Base-by-base conservation (phyloP, 768 basidiomycete species). In the Fistulinella prunicolor region DNA sequence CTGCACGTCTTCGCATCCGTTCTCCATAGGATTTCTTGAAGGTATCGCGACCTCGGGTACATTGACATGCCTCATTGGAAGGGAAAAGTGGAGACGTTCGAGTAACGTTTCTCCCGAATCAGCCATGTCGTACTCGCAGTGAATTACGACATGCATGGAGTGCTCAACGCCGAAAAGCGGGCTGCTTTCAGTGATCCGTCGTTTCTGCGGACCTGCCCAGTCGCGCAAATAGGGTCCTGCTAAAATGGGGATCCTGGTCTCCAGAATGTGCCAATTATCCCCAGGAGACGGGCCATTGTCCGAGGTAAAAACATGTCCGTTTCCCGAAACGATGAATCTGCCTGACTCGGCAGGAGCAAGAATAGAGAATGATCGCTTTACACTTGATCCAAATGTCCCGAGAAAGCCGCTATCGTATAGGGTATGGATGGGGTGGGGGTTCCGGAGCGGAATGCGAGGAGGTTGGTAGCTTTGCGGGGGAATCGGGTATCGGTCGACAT, bases 111-210 rank as follows among this genome's bases (percentile, higher is more conserved):
- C 55, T 6, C 54, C 62, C 12, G 69, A 68, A 22, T 69, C 72
- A 6, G 72, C 69, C 38, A 74, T 29, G 43, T 76, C 74, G 59
- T 86, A 89, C 17, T 76, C 69, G 64, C 76, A 82, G 36, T 68
- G 73, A 51, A 89, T 54, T n/a, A 72, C 70, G 30, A 88, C 64
- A 23, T 66, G 64, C 46, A 82, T 56, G 38, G 78, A 68, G 61
- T 89, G 87, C 7, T 60, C 53, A 16, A 86, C 78, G 20, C 57
- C 72, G 56, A 80, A 76, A 36, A 87, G 74, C 4, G 88, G 85
- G 20, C 78, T 75, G 16, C 64, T 56, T 21, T 72, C 65, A 9
- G 77, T 74, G 2, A 81, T 72, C 6, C 79, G 73, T 49, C 68
- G 67, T 28, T 32, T 49, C 30, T 45, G 61, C 17, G 38, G 23